A percentile compares a stretch with the other conserved stretches of the same genome.
phyloP scores from a whole-genome alignment of 495 filamentous ascomycete genomes.

The Lophium mytilinum region DNA sequence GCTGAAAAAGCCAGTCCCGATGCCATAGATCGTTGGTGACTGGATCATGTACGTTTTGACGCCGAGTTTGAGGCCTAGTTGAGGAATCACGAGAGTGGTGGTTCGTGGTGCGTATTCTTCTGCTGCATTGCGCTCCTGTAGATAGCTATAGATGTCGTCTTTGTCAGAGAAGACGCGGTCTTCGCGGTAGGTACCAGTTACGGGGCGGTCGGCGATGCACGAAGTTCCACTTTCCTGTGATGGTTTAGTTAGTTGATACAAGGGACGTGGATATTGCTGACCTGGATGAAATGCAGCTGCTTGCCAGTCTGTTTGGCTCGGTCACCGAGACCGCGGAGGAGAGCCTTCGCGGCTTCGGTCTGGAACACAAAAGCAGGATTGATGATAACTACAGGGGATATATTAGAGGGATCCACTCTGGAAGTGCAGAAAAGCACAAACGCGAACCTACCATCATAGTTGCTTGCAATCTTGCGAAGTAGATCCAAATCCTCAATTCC shows the following conservation, averaged over 20 bases:
- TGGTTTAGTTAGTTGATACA: no score
- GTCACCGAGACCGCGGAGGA: conserved; percentile 2
- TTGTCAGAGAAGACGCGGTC: conserved; percentile 36
- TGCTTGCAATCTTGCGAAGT: neutral
- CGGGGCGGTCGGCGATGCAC: conserved; percentile 40
- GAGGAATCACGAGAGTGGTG: conserved; percentile 40
- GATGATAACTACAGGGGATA: neutral
- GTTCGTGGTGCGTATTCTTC: conserved; percentile 40
- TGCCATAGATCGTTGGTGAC: conserved; percentile 42
- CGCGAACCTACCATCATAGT: neutral
- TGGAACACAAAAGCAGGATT: neutral
- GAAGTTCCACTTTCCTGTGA: conserved; percentile 38
- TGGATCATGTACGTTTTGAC: conserved; percentile 44
- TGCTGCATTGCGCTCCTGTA: conserved; percentile 29
- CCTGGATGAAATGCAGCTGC: conserved; percentile 1
- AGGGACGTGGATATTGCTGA: neutral
- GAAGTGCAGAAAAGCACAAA: neutral
- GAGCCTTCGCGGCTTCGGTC: neutral
- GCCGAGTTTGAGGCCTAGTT: conserved; percentile 31
- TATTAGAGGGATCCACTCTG: neutral
- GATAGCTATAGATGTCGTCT: conserved; percentile 37
- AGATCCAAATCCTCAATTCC: neutral
- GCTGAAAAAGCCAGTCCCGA: conserved; percentile 40
- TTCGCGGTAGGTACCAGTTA: conserved; percentile 30
- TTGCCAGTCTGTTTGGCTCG: neutral